Evolutionary conservation across 345 rosid genomes (phyloP), one percentile per base, ranked within the genome.

Genomic region (Zanthoxylum bungeanum): DNA sequence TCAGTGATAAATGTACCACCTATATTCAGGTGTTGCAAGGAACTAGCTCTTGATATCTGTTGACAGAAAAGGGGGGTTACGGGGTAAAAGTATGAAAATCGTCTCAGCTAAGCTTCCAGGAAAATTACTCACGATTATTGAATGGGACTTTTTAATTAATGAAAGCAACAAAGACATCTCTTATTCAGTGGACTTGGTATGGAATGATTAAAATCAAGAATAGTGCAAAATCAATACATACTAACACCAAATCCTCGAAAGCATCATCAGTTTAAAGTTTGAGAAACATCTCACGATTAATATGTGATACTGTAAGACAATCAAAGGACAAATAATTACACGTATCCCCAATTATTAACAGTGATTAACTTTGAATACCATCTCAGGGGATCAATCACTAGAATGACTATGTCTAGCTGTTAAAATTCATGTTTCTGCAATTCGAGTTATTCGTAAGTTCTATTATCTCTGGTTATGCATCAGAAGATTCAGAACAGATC

Each of bases 1-100:
- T 95, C 98, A 0, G 96, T 92, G 76, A 92, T 82, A 68, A 92
- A 95, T 62, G 99, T 95, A 51, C 99, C 97, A 14, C 99, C 97
- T 5, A 91, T 72, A 61, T 95, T 92, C 14, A 95, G 86, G 82
- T 88, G 96, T 72, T 86, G 84, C 83, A 92, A 70, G 42, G 96
- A 87, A 65, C 58, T 85, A 39, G 97, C 85, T 82, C 80, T 85
- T 61, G 96, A 86, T 25, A 91, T 79, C 98, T 95, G 80, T 75
- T 57, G 64, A 66, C n/a, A 70, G 31, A 49, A 11, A 50, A 3
- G 11, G 44, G 12, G 0, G 21, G n/a, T 1, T 8, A 28, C 16
- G 46, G 47, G 14, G n/a, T 16, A 58, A 31, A 7, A n/a, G n/a
- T 11, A 22, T 47, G 60, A 40, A 53, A 53, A 66, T 10, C 56